These are phyloP conservation scores for Dryas integrifolia DNA, from an alignment of 331 rosid species.

Conservation along the genomic window DNA sequence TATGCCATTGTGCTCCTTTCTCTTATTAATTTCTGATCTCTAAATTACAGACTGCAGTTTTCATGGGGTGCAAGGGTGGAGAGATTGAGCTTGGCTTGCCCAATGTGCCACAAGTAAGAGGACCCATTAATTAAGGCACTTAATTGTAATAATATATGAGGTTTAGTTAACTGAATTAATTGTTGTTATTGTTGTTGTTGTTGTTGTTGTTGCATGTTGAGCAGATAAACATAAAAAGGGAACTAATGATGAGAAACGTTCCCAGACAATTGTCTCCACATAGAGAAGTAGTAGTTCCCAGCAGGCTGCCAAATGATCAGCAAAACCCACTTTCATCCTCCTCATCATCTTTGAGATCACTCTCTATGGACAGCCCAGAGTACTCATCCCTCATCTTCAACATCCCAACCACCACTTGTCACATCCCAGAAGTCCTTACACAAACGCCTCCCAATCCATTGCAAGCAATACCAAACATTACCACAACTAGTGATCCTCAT, in stretches of 20 bases:
- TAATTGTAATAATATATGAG: too few species aligned
- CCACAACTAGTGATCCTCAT: conserved; percentile 22
- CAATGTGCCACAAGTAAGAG: conserved; percentile 53
- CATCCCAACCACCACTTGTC: conserved; percentile 31
- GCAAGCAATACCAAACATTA: conserved; percentile 29
- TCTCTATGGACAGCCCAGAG: conserved; percentile 70
- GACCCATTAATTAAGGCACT: too few species aligned
- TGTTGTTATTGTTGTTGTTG: background rate
- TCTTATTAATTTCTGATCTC: background rate
- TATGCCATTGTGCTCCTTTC: background rate
- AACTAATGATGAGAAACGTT: conserved; percentile 32
- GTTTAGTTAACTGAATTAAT: background rate
- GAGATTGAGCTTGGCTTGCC: conserved; percentile 88
- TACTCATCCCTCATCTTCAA: conserved; percentile 59
- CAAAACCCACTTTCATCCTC: conserved; percentile 63
- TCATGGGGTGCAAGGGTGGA: conserved; percentile 76
- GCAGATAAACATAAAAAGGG: conserved; percentile 48
- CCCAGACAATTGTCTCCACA: conserved; percentile 23
- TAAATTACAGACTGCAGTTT: conserved; percentile 55
- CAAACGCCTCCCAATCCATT: background rate
- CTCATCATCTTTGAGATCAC: conserved; percentile 65
- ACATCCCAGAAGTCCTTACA: conserved; percentile 13
- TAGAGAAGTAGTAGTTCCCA: background rate
- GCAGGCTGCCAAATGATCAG: conserved; percentile 31
- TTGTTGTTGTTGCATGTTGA: background rate